phyloP scores from a whole-genome alignment of 495 filamentous ascomycete genomes.

The Stereocaulon alpinum region DNA sequence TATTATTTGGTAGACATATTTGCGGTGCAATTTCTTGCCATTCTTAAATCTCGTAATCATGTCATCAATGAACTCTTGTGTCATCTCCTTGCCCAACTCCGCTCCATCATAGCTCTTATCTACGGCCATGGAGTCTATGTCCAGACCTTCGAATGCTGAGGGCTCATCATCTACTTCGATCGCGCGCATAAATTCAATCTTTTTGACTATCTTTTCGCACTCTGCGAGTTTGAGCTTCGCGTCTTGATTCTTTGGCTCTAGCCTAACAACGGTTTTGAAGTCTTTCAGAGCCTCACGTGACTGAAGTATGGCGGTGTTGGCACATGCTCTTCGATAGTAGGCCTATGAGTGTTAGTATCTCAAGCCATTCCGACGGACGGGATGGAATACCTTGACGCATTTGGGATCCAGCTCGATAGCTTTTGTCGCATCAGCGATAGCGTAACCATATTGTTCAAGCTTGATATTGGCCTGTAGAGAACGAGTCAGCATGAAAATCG shows the following conservation, averaged over 20 bases:
- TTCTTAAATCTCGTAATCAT: slow-evolving; percentile 94
- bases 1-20: slow-evolving; percentile 96
- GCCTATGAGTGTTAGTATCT: slow-evolving; percentile 44
- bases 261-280: slow-evolving; percentile 82
- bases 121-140: slow-evolving; percentile 73
- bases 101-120: slow-evolving; percentile 81
- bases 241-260: slow-evolving; percentile 77
- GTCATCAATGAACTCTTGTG: slow-evolving; percentile 89
- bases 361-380: not conserved
- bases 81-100: slow-evolving; percentile 72
- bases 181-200: slow-evolving; percentile 82
- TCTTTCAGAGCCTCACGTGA: slow-evolving; percentile 81
- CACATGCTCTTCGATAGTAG: slow-evolving; percentile 87
- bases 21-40: slow-evolving; percentile 87
- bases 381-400: slow-evolving; percentile 67
- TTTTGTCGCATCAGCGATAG: slow-evolving; percentile 84
- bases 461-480: slow-evolving; percentile 73
- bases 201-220: slow-evolving; percentile 84
- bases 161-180: slow-evolving; percentile 90
- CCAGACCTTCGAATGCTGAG: slow-evolving; percentile 80
- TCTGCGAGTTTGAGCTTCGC: slow-evolving; percentile 83
- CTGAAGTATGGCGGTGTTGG: slow-evolving; percentile 79
- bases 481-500: not conserved
- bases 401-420: slow-evolving; percentile 83
- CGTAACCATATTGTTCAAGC: slow-evolving; percentile 86